phyloP scores from a whole-genome alignment of 2,329 filamentous ascomycete species.

The Apiospora kogelbergensis region DNA sequence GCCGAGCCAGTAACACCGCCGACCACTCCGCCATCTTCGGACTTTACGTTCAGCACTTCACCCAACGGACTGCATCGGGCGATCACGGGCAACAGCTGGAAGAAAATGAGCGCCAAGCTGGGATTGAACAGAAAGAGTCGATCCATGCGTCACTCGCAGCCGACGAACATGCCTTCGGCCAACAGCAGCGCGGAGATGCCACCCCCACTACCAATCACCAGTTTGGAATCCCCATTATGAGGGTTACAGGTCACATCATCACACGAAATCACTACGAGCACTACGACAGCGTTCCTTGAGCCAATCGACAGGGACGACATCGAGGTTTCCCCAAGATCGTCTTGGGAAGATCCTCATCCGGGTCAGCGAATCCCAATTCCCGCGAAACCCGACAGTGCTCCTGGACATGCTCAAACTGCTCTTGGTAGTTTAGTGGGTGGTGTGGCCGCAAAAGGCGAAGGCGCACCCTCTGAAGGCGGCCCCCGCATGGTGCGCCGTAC shows the following conservation, averaged over 20 bases:
- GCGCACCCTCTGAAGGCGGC: constrained; percentile 24
- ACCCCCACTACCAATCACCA: not conserved
- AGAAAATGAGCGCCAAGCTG: constrained; percentile 62
- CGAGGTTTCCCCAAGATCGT: constrained; percentile 19
- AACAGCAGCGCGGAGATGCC: constrained; percentile 33
- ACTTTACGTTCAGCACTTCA: constrained; percentile 52
- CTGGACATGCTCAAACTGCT: constrained; percentile 19
- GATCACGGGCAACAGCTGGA: constrained; percentile 60
- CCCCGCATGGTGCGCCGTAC: constrained; percentile 23
- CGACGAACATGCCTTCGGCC: constrained; percentile 45
- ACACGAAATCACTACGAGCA: constrained; percentile 38
- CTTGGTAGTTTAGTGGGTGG: constrained; percentile 38
- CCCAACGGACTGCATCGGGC: constrained; percentile 55
- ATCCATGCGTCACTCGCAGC: constrained; percentile 42
- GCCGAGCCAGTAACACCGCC: constrained; percentile 73
- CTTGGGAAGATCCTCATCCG: constrained; percentile 48
- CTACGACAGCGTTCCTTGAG: constrained; percentile 23
- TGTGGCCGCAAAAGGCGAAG: constrained; percentile 50
- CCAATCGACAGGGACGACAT: constrained; percentile 21
- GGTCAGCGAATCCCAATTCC: constrained; percentile 40
- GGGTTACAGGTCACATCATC: constrained; percentile 57
- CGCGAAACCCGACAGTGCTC: constrained; percentile 23
- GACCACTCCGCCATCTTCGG: constrained; percentile 66
- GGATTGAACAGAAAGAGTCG: constrained; percentile 56
- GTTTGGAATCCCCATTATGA: constrained; percentile 46